These are phyloP conservation scores for Corrigiola litoralis DNA, from an alignment of 179 eudicot species.

Conservation along the genomic window DNA sequence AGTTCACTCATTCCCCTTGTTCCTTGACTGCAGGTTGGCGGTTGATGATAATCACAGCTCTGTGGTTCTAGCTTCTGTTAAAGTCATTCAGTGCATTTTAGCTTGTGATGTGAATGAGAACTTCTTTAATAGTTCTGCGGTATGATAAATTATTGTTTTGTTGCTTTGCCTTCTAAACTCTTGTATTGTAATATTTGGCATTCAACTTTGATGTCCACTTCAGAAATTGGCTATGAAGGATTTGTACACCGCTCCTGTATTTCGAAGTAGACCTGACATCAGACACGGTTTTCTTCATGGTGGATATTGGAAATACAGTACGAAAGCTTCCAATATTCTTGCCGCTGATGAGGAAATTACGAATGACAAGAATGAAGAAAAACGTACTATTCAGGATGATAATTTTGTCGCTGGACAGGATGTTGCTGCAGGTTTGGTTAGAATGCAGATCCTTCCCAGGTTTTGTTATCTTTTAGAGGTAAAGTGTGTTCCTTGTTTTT, in stretches of 20 bases:
- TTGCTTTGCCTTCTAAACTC: not conserved
- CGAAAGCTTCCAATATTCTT: slow-evolving; percentile 68
- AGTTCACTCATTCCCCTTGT: not conserved
- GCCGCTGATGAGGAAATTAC: slow-evolving; percentile 34
- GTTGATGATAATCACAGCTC: slow-evolving; percentile 86
- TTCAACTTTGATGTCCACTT: slow-evolving; percentile 19
- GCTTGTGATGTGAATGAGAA: slow-evolving; percentile 66
- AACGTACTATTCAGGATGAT: slow-evolving; percentile 82
- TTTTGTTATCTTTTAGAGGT: slow-evolving; percentile 82
- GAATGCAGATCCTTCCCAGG: slow-evolving; percentile 83
- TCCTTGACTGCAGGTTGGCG: slow-evolving; percentile 52
- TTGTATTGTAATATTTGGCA: not conserved
- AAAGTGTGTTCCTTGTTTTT: slow-evolving; percentile 11
- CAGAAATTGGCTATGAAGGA: slow-evolving; percentile 59
- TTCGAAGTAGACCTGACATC: slow-evolving; percentile 76
- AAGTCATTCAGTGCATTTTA: slow-evolving; percentile 61
- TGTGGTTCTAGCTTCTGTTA: slow-evolving; percentile 79
- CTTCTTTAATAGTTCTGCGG: slow-evolving; percentile 62
- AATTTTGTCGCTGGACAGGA: slow-evolving; percentile 77
- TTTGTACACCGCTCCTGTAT: slow-evolving; percentile 73
- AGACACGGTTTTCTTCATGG: slow-evolving; percentile 77
- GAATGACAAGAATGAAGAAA: slow-evolving; percentile 49
- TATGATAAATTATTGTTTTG: slow-evolving; percentile 22
- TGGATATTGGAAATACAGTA: slow-evolving; percentile 88
- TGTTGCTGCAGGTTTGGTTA: slow-evolving; percentile 82